Evolutionary conservation across 2,329 filamentous ascomycete species (phyloP), one percentile per base, ranked within the genome.

Genomic region (Colletotrichum chlorophyti): DNA sequence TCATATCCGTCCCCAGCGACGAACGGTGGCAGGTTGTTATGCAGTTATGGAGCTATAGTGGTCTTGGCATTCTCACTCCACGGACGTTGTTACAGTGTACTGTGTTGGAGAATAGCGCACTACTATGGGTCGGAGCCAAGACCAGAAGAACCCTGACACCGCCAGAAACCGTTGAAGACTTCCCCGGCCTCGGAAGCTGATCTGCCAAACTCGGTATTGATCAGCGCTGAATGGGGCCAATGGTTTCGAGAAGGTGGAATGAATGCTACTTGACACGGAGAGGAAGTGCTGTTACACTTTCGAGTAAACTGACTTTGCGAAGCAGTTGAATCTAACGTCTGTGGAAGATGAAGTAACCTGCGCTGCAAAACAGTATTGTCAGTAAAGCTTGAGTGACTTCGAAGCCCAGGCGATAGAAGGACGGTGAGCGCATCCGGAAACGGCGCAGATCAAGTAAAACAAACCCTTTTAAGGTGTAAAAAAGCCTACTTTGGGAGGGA

Each of bases 201-300:
- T 42, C 23, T 54, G 19, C 55, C 43, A 17, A 43, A 45, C 34
- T 6, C 9, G 41, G 55, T 35, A 55, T 15, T 21, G 55, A 59
- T 55, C 55, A 38, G 14, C 43, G 14, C 10, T 10, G 5, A 11
- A 45, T 24, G 51, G 55, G 9, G 32, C 7, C 32, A 2, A 11
- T 24, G 10, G 51, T 59, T 59, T 55, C 51, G 55, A 31, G 38
- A 38, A 31, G 9, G 55, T 55, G 51, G 55, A 12, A 54, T 45
- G 11, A 12, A 43, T 55, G 21, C 37, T 27, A 59, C 51, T 26
- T 10, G 17, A n/a, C 29, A 32, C 27, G 24, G 38, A 37, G 27
- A 27, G 15, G 15, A 15, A 14, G 23, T 43, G 31, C 8, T 19
- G 12, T 12, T 14, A 11, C 5, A 14, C 24, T 17, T 17, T 23